Base-by-base conservation (phyloP, 139 green algal species). In the Volvox africanus region DNA sequence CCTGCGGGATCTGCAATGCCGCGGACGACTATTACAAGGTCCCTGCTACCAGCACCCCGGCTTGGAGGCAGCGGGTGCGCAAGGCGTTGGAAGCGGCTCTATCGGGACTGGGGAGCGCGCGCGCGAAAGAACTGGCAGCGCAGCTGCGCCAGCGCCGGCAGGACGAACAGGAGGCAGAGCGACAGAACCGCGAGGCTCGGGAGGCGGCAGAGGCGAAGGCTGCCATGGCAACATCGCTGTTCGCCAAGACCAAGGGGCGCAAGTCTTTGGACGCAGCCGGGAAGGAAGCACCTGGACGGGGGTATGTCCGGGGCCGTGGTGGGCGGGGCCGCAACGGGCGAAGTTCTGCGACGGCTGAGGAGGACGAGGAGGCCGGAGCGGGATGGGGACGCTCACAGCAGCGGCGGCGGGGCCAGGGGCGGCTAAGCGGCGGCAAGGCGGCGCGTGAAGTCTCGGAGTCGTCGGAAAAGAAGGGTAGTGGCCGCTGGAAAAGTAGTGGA, bases 21-120 rank as follows among this genome's bases (percentile, higher is more conserved):
- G 32, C 30, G 1, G 88, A 86, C 13, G 94, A 96, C 80, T 95
- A 93, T 90, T 96, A 90, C 93, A 94, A 95, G 92, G 82, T 94
- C 26, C 92, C 94, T 33, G 94, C 88, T 24, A 91, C 92, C 81
- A 87, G 89, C 84, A 77, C 68, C 24, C 11, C 61, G 11, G 84
- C 67, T 0, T 96, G 94, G 94, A 77, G 92, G 16, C 33, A 79
- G 13, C 76, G 92, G 12, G 92, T 95, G 73, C 88, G 92, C 0
- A 12, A 32, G 1, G 85, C 90, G 5, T 68, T 96, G 65, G 5
- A 55, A 1, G 35, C 75, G 19, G 94, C 80, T 2, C 68, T 94
- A 33, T n/a, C 32, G 3, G 79, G 83, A 21, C 83, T 96, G 14
- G 92, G 85, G 35, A 68, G 26, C 5, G 88, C 91, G 3, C 83